Base-by-base conservation (phyloP, 1,284 basidiomycete genomes). In the Apiotrichum veenhuisii region DNA sequence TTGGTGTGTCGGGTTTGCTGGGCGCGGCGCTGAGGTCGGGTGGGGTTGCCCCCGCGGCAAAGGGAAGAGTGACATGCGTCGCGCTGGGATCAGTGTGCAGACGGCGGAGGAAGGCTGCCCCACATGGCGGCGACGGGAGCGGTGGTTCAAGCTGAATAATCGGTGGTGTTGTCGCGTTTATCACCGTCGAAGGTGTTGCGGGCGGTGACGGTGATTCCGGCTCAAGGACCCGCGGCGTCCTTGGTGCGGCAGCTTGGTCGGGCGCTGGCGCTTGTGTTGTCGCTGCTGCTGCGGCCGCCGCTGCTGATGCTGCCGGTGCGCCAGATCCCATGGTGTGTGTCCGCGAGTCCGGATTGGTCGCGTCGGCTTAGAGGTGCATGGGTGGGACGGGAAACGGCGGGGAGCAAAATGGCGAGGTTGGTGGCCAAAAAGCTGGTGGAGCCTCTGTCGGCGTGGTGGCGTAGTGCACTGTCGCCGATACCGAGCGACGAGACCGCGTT, bases 51-150 rank as follows among this genome's bases (percentile, higher is more conserved):
- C 50, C 56, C 5, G 57, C 50, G 3, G 66, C 57, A 17, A 68
- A 66, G 14, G 30, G 30, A 30, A 75, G 57, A 3, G 69, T 71
- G 48, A 77, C 69, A 62, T 77, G 75, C 50, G 72, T 69, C 8
- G 71, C 68, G 3, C 62, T 61, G 8, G 75, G 75, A 50, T 71
- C 68, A 52, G 64, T 72, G 53, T 77, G 75, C 1, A 77, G 69
- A 36, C 73, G 73, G 47, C 70, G 70, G 4, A 74, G 68, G 34
- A 77, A 71, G 9, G 69, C 67, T 20, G 72, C 20, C 22, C 47
- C 47, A 22, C 40, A 41, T 2, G 40, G 40, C 10, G 40, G 5
- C 10, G 40, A n/a, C 18, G 40, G 40, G n/a, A 41, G 10, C 18
- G 40, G 9, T 20, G 40, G n/a, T 8, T 20, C n/a, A 17, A 41